Conservation (phyloP, 116 monocot species). For the Dioscorea cayenensis region DNA sequence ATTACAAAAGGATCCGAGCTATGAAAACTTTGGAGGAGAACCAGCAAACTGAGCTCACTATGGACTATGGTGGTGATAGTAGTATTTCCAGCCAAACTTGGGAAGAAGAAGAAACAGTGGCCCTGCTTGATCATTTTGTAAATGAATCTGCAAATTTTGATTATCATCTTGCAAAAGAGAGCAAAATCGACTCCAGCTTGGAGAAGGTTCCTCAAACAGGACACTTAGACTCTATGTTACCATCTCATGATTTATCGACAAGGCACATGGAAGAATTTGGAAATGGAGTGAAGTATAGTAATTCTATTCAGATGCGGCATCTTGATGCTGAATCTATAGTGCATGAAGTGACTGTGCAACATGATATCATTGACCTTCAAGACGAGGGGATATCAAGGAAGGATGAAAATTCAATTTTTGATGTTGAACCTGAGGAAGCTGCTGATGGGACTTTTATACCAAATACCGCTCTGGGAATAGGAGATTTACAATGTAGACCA, state of each 20-base stretch:
- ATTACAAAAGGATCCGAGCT: conserved; percentile 58
- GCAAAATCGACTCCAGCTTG: not conserved
- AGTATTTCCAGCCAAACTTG: conserved; percentile 39
- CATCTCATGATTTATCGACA: conserved; percentile 4
- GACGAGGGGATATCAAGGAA: not conserved
- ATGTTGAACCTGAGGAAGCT: conserved; percentile 1
- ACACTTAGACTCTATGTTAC: not conserved
- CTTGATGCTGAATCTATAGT: not conserved
- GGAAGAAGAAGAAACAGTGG: conserved; percentile 29
- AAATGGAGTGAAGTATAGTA: conserved; percentile 10
- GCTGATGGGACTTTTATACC: not conserved
- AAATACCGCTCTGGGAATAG: not conserved
- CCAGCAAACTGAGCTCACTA: conserved; percentile 31
- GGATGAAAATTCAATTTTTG: not conserved
- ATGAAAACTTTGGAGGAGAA: conserved; percentile 46
- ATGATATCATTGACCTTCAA: conserved; percentile 7
- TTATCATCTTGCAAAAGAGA: not conserved
- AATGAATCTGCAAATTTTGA: not conserved
- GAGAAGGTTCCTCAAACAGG: conserved; percentile 10
- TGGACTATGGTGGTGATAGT: conserved; percentile 39
- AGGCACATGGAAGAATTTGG: conserved; percentile 6
- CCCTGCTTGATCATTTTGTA: conserved; percentile 6
- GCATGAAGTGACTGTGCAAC: conserved; percentile 15
- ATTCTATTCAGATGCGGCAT: conserved; percentile 12
- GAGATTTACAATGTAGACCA: not conserved